phyloP scores from a whole-genome alignment of 1,284 basidiomycete genomes.

The Ganoderma meredithae region DNA sequence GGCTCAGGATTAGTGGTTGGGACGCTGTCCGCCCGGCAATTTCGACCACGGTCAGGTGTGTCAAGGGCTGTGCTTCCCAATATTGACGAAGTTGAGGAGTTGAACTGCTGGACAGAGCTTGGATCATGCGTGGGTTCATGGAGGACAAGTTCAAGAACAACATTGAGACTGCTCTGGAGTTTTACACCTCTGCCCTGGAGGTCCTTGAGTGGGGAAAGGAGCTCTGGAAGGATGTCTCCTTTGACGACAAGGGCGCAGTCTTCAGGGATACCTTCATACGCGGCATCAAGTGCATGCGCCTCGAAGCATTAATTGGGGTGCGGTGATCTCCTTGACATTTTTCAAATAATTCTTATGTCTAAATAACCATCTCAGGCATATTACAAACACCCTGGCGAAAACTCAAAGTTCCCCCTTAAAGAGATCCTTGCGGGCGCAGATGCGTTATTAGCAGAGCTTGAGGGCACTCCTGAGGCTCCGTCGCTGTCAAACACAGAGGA shows the following conservation, averaged over 20 bases:
- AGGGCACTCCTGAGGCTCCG: conserved; percentile 21
- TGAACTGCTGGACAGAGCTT: conserved; percentile 9
- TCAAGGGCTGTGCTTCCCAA: not conserved
- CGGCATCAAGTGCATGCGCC: conserved; percentile 41
- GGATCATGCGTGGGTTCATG: conserved; percentile 39
- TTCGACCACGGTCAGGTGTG: conserved; percentile 49
- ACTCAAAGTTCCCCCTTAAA: conserved; percentile 35
- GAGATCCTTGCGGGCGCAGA: conserved; percentile 41
- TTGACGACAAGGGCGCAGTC: conserved; percentile 40
- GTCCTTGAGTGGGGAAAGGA: conserved; percentile 50
- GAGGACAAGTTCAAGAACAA: conserved; percentile 30
- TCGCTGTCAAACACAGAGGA: conserved; percentile 11
- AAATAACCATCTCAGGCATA: conserved; percentile 23
- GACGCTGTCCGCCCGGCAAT: conserved; percentile 47
- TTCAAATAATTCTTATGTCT: not conserved
- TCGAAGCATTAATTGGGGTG: conserved; percentile 45
- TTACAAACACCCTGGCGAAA: conserved; percentile 16
- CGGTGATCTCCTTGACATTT: not conserved
- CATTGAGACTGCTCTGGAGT: conserved; percentile 25
- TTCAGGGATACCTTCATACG: conserved; percentile 45
- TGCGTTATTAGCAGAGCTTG: conserved; percentile 39
- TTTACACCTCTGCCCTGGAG: conserved; percentile 41
- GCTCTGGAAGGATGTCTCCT: conserved; percentile 44
- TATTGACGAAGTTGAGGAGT: not conserved
- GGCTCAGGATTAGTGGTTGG: conserved; percentile 47